Evolutionary conservation across 257 asterid genomes (phyloP).

Genomic region (Primulina tabacum): DNA sequence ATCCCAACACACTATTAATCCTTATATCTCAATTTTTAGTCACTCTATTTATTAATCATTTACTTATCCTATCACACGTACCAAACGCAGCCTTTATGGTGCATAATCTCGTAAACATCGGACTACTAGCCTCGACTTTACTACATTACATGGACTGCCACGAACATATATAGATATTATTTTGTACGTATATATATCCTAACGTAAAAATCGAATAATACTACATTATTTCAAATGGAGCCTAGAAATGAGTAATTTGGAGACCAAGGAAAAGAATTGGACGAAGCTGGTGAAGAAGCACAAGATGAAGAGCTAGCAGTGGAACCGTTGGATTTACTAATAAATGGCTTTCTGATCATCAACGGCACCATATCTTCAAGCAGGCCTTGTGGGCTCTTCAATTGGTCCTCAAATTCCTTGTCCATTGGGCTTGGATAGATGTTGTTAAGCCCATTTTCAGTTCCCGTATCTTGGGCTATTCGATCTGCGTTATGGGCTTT

Average conservation of each 20-base stretch:
- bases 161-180: too few species aligned
- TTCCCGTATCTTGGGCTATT: background rate
- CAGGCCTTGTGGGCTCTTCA: conserved; percentile 51
- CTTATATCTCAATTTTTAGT: too few species aligned
- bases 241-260: conserved; percentile 28
- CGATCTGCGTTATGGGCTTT: too few species aligned
- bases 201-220: too few species aligned
- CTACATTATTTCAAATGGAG: background rate
- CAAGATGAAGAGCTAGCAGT: conserved; percentile 47
- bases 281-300: conserved; percentile 14
- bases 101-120: too few species aligned
- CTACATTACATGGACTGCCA: too few species aligned
- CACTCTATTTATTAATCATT: too few species aligned
- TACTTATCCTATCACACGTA: too few species aligned
- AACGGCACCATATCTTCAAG: conserved; percentile 91
- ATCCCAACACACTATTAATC: too few species aligned
- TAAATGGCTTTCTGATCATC: conserved; percentile 53
- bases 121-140: too few species aligned
- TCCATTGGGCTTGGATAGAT: conserved; percentile 15
- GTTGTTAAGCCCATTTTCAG: conserved; percentile 6
- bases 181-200: too few species aligned
- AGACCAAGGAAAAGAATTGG: conserved; percentile 55
- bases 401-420: conserved; percentile 18
- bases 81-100: too few species aligned
- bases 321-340: background rate